A percentile compares a stretch with the other conserved stretches of the same genome.
Evolutionary conservation across 192 early-diverging fungal species (phyloP).

Genomic region (Coemansia sp.): DNA sequence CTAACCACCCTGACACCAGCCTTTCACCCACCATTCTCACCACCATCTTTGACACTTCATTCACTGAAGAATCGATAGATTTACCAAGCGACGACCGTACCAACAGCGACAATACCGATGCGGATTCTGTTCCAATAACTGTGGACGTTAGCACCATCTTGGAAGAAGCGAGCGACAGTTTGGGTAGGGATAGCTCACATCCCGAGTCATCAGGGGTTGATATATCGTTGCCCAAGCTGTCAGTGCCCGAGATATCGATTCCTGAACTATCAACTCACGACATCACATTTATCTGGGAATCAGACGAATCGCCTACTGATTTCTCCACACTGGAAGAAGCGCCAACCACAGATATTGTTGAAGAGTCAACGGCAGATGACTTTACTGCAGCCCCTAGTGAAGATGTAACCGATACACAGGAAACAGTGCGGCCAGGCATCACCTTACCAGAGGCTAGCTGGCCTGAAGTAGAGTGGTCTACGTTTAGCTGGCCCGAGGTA

Average conservation of each 20-base stretch:
- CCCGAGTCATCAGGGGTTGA: neutral
- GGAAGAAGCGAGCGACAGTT: neutral
- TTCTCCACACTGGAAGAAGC: no score
- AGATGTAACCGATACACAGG: neutral
- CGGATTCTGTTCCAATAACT: neutral
- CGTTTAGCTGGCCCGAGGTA: neutral
- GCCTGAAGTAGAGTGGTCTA: neutral
- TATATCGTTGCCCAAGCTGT: neutral
- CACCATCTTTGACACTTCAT: constrained; percentile 11
- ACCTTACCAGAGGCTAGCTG: neutral
- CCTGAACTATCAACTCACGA: neutral
- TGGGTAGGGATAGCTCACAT: neutral
- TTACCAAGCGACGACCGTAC: neutral
- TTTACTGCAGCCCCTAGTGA: neutral
- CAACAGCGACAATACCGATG: neutral
- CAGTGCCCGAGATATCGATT: neutral
- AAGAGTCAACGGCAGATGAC: neutral
- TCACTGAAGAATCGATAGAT: neutral
- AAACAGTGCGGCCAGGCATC: neutral
- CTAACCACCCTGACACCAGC: constrained; percentile 5
- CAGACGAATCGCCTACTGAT: neutral
- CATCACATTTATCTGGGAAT: neutral
- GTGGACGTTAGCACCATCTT: neutral
- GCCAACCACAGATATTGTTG: neutral
- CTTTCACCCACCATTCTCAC: constrained; percentile 8